Conservation (phyloP, 257 asterid genomes). For the Marsdenia floribunda region DNA sequence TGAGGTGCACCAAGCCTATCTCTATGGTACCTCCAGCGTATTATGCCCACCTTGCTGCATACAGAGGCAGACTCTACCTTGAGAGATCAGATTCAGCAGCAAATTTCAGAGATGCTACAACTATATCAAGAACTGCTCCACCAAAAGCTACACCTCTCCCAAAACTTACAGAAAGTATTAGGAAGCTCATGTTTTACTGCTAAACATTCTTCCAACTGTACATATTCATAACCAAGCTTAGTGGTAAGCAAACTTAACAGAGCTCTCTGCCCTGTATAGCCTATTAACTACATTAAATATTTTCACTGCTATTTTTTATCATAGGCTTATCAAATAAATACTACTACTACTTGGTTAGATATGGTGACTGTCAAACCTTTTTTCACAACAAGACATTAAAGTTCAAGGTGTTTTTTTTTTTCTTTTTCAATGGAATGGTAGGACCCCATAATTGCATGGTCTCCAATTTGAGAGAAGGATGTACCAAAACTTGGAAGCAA, state of each 20-base stretch:
- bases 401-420: neutral
- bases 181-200: slow-evolving; percentile 92
- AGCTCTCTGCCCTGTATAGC: slow-evolving; percentile 8
- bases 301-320: neutral
- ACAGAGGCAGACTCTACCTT: slow-evolving; percentile 79
- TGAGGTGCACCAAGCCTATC: slow-evolving; percentile 91
- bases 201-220: slow-evolving; percentile 22
- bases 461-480: neutral
- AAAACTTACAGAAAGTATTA: slow-evolving; percentile 67
- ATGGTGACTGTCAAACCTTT: neutral
- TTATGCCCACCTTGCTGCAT: slow-evolving; percentile 94
- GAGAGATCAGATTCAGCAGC: slow-evolving; percentile 44
- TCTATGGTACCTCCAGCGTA: slow-evolving; percentile 94
- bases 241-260: slow-evolving; percentile 8
- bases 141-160: slow-evolving; percentile 73
- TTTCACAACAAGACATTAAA: neutral
- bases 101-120: neutral
- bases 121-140: slow-evolving; percentile 50
- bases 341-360: neutral
- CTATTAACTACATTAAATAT: neutral
- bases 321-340: neutral
- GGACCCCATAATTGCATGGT: slow-evolving; percentile 1
- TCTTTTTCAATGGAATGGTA: neutral
- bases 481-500: neutral
- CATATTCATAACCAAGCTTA: slow-evolving; percentile 3